phyloP scores from a whole-genome alignment of 2,329 filamentous ascomycete genomes.

The Mollisiaceae sp. region DNA sequence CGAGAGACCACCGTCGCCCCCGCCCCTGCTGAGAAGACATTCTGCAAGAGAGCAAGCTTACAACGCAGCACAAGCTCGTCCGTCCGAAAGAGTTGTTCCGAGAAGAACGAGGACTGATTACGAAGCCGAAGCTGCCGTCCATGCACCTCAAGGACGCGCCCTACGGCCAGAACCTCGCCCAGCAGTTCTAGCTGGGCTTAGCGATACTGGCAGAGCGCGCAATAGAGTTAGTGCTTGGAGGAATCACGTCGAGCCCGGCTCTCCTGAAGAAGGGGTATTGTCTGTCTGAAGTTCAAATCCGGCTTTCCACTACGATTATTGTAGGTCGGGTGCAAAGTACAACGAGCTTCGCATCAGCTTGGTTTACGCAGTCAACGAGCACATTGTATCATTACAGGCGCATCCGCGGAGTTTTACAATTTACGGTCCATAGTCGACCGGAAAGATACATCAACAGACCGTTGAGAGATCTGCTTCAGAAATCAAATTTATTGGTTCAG shows the following conservation, averaged over 20 bases:
- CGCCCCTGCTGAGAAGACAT: conserved; percentile 36
- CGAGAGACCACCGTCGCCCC: conserved; percentile 23
- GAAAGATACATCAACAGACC: not conserved
- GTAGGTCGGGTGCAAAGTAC: not conserved
- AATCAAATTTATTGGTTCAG: not conserved
- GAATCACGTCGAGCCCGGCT: conserved; percentile 38
- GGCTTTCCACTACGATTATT: not conserved
- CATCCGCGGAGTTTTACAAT: not conserved
- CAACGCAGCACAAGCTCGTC: conserved; percentile 28
- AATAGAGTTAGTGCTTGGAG: conserved; percentile 42
- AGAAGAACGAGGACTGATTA: conserved; percentile 37
- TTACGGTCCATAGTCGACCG: not conserved
- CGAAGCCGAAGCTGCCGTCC: conserved; percentile 35
- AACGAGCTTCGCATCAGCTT: conserved; percentile 5
- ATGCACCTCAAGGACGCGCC: conserved; percentile 30
- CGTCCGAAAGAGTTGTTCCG: conserved; percentile 35
- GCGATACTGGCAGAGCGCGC: conserved; percentile 21
- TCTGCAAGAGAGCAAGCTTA: conserved; percentile 36
- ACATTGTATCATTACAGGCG: not conserved
- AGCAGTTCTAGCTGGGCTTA: conserved; percentile 40
- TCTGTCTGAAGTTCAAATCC: conserved; percentile 22
- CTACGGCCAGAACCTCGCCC: conserved; percentile 15
- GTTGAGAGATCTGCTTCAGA: not conserved
- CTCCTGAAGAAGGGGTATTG: conserved; percentile 39
- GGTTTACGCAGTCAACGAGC: not conserved